phyloP scores from a whole-genome alignment of 257 asterid genomes.

The Solanum verrucosum region DNA sequence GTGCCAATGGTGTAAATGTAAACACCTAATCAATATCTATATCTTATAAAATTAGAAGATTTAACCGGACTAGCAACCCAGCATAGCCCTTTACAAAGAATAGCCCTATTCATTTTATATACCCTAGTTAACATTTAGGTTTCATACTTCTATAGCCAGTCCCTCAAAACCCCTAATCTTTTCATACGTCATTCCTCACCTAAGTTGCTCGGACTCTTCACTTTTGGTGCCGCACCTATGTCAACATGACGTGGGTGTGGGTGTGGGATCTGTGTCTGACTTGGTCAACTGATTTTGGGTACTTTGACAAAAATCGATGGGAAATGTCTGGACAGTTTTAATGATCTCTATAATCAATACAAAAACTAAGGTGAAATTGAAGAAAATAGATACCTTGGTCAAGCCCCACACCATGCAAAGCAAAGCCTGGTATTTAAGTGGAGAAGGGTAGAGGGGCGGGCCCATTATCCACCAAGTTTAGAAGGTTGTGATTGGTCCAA shows the following conservation, averaged over 20 bases:
- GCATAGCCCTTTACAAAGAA: neutral
- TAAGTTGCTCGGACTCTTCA: neutral
- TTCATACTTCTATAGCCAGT: neutral
- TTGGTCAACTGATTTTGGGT: neutral
- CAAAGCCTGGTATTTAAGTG: too few relatives aligned
- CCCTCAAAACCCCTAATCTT: neutral
- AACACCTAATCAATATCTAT: neutral
- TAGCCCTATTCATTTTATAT: neutral
- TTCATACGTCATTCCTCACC: neutral
- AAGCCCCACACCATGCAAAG: too few relatives aligned
- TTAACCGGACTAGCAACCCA: neutral
- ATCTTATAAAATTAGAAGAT: neutral
- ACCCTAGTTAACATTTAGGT: neutral
- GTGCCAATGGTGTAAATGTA: neutral
- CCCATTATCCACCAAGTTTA: too few relatives aligned
- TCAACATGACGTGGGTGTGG: neutral
- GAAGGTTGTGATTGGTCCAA: too few relatives aligned
- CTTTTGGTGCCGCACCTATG: neutral
- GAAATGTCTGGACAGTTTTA: neutral
- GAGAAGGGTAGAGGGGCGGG: too few relatives aligned
- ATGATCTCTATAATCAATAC: neutral
- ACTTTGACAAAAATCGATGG: neutral
- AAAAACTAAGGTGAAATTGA: neutral
- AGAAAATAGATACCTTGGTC: neutral
- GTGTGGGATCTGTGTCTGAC: neutral